A percentile compares a stretch with the other conserved stretches of the same genome.
Conservation (phyloP, 495 filamentous ascomycete genomes). For the Neurospora discreta region DNA sequence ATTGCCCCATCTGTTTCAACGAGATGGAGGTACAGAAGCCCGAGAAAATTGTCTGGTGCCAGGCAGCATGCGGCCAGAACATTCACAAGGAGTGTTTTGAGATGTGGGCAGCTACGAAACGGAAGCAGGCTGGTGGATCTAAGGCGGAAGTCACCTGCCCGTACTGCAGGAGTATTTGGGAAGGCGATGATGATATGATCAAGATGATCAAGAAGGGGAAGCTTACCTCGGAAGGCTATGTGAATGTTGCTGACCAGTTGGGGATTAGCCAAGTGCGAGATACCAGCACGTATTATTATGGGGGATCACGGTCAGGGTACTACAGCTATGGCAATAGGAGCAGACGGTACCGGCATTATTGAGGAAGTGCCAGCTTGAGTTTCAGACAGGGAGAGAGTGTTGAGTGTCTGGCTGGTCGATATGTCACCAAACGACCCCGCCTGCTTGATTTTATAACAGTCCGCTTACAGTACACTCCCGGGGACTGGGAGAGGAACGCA, state of each 20-base stretch:
- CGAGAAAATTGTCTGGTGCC: conserved; percentile 59
- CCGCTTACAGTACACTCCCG: not conserved
- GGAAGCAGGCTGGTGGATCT: conserved; percentile 10
- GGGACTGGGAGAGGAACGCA: not conserved
- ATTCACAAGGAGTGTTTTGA: conserved; percentile 63
- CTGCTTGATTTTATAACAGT: not conserved
- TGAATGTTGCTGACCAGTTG: conserved; percentile 53
- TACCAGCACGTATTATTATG: not conserved
- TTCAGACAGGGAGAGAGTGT: not conserved
- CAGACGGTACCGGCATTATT: not conserved
- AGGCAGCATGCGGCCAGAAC: conserved; percentile 66
- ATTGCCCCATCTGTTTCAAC: conserved; percentile 72
- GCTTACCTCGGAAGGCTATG: conserved; percentile 47
- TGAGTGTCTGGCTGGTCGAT: not conserved
- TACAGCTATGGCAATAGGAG: not conserved
- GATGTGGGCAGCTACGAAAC: conserved; percentile 53
- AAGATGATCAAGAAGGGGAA: conserved; percentile 35
- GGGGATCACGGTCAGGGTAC: not conserved
- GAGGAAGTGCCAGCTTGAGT: not conserved
- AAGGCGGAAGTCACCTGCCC: conserved; percentile 49
- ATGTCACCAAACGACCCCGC: not conserved
- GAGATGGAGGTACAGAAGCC: conserved; percentile 41
- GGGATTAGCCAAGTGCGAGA: conserved; percentile 37
- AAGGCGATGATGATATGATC: conserved; percentile 37
- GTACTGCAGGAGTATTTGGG: conserved; percentile 50